A percentile compares a stretch with the other conserved stretches of the same genome.
These are phyloP conservation scores for Circinella umbellata DNA, from an alignment of 371 early-diverging fungal genomes.

Conservation along the genomic window DNA sequence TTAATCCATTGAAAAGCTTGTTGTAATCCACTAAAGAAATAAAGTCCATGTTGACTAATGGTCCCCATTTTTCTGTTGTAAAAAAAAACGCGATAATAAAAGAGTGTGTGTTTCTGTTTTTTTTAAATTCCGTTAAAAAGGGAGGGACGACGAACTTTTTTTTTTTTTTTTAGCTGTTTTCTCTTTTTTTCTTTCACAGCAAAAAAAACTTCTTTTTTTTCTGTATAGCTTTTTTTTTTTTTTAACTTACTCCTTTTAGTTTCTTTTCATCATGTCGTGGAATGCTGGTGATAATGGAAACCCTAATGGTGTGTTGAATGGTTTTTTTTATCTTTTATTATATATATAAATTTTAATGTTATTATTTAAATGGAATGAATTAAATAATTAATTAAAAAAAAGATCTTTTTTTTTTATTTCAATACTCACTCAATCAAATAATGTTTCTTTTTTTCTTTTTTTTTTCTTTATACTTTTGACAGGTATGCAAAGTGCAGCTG, in stretches of 20 bases:
- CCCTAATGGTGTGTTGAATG: not conserved
- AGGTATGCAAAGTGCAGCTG: slow-evolving; percentile 34
- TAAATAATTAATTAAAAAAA: no score
- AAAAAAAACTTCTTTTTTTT: no score
- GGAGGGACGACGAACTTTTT: no score
- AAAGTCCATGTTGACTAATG: slow-evolving; percentile 26
- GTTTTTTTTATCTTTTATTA: not conserved
- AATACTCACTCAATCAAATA: no score
- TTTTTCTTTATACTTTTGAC: not conserved
- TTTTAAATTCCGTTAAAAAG: not conserved
- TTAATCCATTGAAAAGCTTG: slow-evolving; percentile 44
- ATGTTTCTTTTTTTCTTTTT: not conserved
- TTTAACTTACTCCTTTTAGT: not conserved
- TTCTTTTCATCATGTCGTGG: slow-evolving; percentile 14
- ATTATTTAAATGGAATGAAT: no score
- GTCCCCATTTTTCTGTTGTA: not conserved
- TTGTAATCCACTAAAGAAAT: slow-evolving; percentile 36
- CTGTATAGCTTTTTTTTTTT: not conserved
- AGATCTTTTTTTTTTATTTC: no score
- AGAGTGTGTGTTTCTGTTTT: no score
- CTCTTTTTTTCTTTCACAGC: not conserved
- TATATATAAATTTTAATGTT: no score
- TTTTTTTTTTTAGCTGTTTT: not conserved
- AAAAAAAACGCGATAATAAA: not conserved
- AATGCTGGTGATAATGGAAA: slow-evolving; percentile 6